phyloP scores from a whole-genome alignment of 1,284 basidiomycete species.

The Blastosporella zonata region DNA sequence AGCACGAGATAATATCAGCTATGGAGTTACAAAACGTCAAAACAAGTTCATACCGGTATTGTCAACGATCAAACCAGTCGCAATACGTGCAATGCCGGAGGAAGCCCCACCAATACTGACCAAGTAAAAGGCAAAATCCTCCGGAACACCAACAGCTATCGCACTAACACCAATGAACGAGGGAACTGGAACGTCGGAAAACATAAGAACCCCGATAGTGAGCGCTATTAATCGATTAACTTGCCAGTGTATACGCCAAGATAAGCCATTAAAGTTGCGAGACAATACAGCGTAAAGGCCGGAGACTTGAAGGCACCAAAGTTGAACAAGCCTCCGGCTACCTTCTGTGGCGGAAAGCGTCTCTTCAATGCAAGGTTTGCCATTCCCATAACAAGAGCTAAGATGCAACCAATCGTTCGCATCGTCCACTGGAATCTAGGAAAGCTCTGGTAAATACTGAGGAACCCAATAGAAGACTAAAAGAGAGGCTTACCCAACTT shows the following conservation, averaged over 20 bases:
- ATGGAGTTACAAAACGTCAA: not conserved
- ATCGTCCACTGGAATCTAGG: constrained; percentile 52
- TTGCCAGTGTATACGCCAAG: constrained; percentile 62
- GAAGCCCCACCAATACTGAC: constrained; percentile 48
- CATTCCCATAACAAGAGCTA: constrained; percentile 36
- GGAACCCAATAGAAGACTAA: not conserved
- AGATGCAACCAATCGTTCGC: constrained; percentile 47
- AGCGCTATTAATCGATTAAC: constrained; percentile 11
- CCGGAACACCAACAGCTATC: constrained; percentile 35
- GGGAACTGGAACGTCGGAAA: constrained; percentile 35
- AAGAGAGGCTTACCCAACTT: constrained; percentile 31
- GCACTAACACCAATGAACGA: constrained; percentile 49
- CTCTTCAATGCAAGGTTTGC: constrained; percentile 42
- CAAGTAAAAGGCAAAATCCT: constrained; percentile 46
- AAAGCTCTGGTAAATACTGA: not conserved
- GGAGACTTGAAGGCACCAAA: constrained; percentile 43
- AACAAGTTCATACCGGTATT: constrained; percentile 28
- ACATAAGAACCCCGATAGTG: not conserved
- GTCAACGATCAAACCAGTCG: constrained; percentile 39
- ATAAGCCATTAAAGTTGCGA: constrained; percentile 44
- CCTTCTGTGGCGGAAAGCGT: constrained; percentile 47
- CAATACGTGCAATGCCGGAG: constrained; percentile 40
- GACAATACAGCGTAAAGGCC: constrained; percentile 42
- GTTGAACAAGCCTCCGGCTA: constrained; percentile 50
- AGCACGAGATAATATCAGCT: not conserved